Evolutionary conservation across 768 basidiomycete species (phyloP), one percentile per base, ranked within the genome.

Genomic region (Scleroderma bovista): DNA sequence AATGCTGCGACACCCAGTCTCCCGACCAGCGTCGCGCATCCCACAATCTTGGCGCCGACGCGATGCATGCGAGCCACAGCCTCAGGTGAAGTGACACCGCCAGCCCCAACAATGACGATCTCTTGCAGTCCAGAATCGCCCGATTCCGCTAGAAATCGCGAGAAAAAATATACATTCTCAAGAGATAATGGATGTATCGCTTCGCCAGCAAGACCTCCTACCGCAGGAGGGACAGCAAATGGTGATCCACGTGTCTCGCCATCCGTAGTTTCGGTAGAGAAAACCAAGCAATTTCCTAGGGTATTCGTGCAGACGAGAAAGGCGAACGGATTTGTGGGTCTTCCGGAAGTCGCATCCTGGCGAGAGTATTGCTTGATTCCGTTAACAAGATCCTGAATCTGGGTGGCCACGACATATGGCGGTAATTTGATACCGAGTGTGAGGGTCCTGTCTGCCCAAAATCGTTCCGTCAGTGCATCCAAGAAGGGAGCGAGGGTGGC

Each of bases 301-400:
- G 88, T 91, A 60, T 92, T 91, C 22, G 85, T 89, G 60, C 85
- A 83, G 12, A 86, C 86, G 58, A 92, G 60, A 67, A 88, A 93
- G 11, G 86, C 75, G 54, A 91, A 73, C 6, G 84, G 78, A 51
- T 75, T 75, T 33, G 57, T 46, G 16, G 60, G 56, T 38, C 48
- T 48, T 13, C 48, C 59, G 12, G 50, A 43, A 13, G 1, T 43
- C 4, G 51, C 17, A 40, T 58, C 51, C 15, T 38, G 15, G 10
- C 46, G 55, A 31, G 72, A 68, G 47, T 80, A 72, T n/a, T 59
- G 57, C 33, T 68, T 64, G 37, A 89, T 61, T 40, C 65, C 67
- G 11, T 70, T 62, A 19, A 88, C 54, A 55, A 84, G 72, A 15
- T 76, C 73, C 13, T 60, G 64, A 61, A 89, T 86, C 58, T 88